These are phyloP conservation scores for Calocera viscosa DNA, from an alignment of 768 basidiomycete genomes.

Conservation along the genomic window DNA sequence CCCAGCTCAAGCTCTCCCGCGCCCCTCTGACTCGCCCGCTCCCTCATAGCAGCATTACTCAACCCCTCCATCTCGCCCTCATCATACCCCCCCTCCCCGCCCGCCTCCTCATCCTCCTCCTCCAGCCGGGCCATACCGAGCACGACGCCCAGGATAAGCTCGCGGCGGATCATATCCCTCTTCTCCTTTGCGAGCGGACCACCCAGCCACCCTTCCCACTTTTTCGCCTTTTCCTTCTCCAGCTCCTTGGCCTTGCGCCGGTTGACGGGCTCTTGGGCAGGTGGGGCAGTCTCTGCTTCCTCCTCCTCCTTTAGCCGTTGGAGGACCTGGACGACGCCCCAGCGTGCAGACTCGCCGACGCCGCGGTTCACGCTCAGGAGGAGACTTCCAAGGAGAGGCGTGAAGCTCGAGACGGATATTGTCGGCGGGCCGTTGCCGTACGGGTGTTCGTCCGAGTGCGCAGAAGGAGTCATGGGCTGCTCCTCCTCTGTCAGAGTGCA, in stretches of 20 bases:
- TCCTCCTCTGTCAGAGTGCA: conserved; percentile 9
- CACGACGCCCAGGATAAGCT: conserved; percentile 74
- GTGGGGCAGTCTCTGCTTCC: conserved; percentile 25
- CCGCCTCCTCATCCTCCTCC: conserved; percentile 27
- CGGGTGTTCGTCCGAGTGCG: background rate
- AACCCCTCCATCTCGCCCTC: conserved; percentile 14
- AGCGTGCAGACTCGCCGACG: conserved; percentile 60
- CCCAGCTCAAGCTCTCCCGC: background rate
- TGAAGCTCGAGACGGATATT: conserved; percentile 77
- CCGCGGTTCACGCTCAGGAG: conserved; percentile 66
- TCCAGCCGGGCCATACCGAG: conserved; percentile 78
- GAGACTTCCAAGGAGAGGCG: conserved; percentile 77
- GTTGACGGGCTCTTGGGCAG: background rate
- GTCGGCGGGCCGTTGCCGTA: conserved; percentile 23
- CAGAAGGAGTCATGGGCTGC: background rate
- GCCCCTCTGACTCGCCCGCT: background rate
- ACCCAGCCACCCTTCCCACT: background rate
- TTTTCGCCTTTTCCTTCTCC: conserved; percentile 23
- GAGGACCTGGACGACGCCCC: conserved; percentile 66
- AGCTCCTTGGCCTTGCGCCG: conserved; percentile 27
- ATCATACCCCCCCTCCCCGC: conserved; percentile 19
- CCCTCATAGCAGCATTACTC: background rate
- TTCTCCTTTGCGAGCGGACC: conserved; percentile 46
- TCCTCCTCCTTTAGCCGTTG: conserved; percentile 55
- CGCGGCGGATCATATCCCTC: conserved; percentile 57